Evolutionary conservation across 805 yeast species (phyloP).

Genomic region (Scheffersomyces stipitis): DNA sequence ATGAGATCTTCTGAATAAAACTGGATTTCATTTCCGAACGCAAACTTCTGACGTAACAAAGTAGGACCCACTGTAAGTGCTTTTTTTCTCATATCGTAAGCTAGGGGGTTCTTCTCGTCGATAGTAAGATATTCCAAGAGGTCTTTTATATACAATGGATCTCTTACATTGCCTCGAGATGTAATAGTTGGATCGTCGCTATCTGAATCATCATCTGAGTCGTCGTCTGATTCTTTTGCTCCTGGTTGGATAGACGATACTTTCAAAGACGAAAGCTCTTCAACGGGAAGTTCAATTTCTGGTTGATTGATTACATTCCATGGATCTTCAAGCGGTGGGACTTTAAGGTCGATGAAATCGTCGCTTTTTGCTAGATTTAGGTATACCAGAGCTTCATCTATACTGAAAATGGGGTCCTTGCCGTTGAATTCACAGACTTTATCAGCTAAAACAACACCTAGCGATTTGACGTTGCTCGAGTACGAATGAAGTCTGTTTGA

Average conservation of each 20-base stretch:
- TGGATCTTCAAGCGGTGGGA: not conserved
- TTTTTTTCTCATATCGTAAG: conserved; percentile 46
- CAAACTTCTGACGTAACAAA: conserved; percentile 63
- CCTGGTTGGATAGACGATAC: conserved; percentile 1
- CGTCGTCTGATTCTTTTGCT: conserved; percentile 12
- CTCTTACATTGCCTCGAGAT: conserved; percentile 31
- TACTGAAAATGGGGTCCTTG: conserved; percentile 30
- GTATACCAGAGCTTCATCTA: conserved; percentile 12
- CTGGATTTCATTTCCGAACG: conserved; percentile 58
- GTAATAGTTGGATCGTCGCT: conserved; percentile 51
- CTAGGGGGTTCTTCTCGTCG: conserved; percentile 44
- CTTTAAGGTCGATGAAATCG: not conserved
- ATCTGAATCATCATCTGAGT: conserved; percentile 55
- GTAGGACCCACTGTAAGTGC: conserved; percentile 57
- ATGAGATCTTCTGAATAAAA: conserved; percentile 58
- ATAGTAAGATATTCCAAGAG: conserved; percentile 55
- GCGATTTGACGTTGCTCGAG: conserved; percentile 42
- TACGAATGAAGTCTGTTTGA: conserved; percentile 54
- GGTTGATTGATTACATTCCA: not conserved
- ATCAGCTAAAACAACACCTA: conserved; percentile 63
- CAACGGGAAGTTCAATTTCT: not conserved
- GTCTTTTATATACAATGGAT: conserved; percentile 74
- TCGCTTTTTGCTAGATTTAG: not conserved
- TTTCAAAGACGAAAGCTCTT: not conserved
- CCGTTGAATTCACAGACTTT: conserved; percentile 34